Evolutionary conservation across 1,284 basidiomycete species (phyloP).

Genomic region (Microbotryum silenes-acaulis): DNA sequence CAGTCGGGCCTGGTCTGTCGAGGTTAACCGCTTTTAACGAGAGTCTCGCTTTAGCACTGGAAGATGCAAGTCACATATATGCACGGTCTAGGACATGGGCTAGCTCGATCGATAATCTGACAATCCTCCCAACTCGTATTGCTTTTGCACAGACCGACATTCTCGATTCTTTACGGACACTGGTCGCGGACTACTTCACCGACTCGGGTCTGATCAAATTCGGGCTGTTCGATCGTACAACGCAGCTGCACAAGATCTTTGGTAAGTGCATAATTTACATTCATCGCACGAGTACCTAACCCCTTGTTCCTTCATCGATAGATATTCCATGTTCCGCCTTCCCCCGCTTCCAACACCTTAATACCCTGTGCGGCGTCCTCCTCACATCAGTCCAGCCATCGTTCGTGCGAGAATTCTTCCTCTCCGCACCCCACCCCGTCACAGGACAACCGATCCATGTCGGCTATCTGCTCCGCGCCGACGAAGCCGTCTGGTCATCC

Average conservation of each 20-base stretch:
- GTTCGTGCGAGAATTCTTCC: constrained; percentile 26
- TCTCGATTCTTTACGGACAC: constrained; percentile 15
- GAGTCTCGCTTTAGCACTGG: constrained; percentile 14
- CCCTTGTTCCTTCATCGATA: background rate
- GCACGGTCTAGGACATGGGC: background rate
- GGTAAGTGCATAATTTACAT: constrained; percentile 4
- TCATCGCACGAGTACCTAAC: too few species aligned
- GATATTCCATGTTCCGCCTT: constrained; percentile 31
- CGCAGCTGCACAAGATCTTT: constrained; percentile 25
- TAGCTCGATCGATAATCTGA: background rate
- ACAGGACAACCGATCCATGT: constrained; percentile 15
- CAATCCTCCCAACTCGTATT: background rate
- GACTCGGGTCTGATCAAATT: constrained; percentile 29
- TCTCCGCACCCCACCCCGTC: constrained; percentile 25
- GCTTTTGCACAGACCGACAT: constrained; percentile 3
- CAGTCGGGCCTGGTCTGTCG: constrained; percentile 15
- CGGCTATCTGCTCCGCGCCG: constrained; percentile 30
- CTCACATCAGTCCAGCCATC: constrained; percentile 3
- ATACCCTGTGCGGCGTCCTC: constrained; percentile 23
- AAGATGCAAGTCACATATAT: too few species aligned
- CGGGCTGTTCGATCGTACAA: constrained; percentile 19
- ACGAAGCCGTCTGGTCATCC: constrained; percentile 23
- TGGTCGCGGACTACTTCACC: constrained; percentile 27
- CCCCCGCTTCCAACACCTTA: constrained; percentile 29
- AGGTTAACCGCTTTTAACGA: constrained; percentile 22